Conservation (phyloP, 2,329 filamentous ascomycete genomes). For the Mycosphaerelloides madeirae region DNA sequence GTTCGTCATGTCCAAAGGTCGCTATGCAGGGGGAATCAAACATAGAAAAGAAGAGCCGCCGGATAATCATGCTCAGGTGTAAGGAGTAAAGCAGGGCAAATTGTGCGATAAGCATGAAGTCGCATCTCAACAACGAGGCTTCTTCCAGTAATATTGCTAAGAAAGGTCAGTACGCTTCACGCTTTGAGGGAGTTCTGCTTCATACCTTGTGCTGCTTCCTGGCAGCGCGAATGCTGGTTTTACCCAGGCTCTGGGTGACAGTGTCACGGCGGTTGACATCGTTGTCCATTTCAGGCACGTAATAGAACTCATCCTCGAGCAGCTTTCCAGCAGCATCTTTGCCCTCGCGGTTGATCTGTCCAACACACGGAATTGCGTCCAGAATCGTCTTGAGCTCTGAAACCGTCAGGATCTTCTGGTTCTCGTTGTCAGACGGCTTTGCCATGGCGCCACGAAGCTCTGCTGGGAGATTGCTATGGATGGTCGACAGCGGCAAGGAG, state of each 20-base stretch:
- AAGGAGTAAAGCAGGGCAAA: background rate
- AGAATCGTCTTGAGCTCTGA: constrained; percentile 66
- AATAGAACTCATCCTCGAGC: constrained; percentile 96
- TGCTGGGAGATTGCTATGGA: constrained; percentile 78
- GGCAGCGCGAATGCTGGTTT: constrained; percentile 82
- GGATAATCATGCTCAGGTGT: constrained; percentile 6
- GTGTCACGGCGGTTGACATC: constrained; percentile 74
- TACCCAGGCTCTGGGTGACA: constrained; percentile 79
- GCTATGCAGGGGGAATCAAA: constrained; percentile 23
- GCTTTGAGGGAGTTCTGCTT: constrained; percentile 11
- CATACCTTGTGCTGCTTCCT: constrained; percentile 95
- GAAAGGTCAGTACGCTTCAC: constrained; percentile 3
- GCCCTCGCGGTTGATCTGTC: constrained; percentile 81
- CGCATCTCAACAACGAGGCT: constrained; percentile 42
- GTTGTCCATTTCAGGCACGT: constrained; percentile 78
- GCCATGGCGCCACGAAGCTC: constrained; percentile 38
- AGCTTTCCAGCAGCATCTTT: constrained; percentile 94
- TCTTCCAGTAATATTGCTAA: constrained; percentile 70
- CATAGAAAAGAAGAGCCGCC: constrained; percentile 14
- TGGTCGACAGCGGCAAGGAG: constrained; percentile 83
- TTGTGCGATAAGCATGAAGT: background rate
- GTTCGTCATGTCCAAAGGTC: constrained; percentile 16
- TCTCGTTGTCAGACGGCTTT: constrained; percentile 27
- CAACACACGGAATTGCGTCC: constrained; percentile 71
- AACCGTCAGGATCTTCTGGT: constrained; percentile 46